phyloP scores from a whole-genome alignment of 768 basidiomycete genomes.

The Mycena haematopus region DNA sequence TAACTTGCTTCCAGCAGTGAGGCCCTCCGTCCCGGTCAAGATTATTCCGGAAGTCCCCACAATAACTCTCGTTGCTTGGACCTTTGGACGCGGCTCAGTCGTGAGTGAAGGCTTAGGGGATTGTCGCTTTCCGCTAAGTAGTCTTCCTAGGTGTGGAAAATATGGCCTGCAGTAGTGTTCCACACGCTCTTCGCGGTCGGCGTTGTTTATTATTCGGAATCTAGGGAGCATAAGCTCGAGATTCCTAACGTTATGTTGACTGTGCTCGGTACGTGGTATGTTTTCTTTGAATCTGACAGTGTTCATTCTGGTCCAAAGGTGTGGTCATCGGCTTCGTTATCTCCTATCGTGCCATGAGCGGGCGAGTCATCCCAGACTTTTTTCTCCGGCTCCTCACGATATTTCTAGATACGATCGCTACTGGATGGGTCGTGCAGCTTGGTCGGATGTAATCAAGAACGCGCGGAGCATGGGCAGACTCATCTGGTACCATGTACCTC shows the following conservation, averaged over 20 bases:
- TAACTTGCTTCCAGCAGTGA: constrained; percentile 26
- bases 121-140: background rate
- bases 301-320: constrained; percentile 35
- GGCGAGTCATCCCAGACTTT: constrained; percentile 42
- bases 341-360: constrained; percentile 66
- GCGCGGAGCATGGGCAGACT: constrained; percentile 56
- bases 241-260: constrained; percentile 67
- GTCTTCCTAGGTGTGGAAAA: constrained; percentile 56
- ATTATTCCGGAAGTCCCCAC: constrained; percentile 29
- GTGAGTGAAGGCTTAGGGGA: constrained; percentile 33
- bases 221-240: constrained; percentile 44
- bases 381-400: background rate
- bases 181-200: constrained; percentile 64
- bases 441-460: constrained; percentile 63
- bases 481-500: constrained; percentile 69
- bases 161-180: constrained; percentile 71
- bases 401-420: constrained; percentile 63
- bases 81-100: constrained; percentile 51
- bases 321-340: constrained; percentile 70
- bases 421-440: constrained; percentile 60
- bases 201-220: constrained; percentile 1
- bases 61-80: constrained; percentile 40
- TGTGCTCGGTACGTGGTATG: constrained; percentile 53
- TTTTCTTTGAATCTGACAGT: background rate
- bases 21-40: constrained; percentile 20